phyloP scores from a whole-genome alignment of 1,139 yeast genomes.

The Kurtzmaniella quercitrusa region DNA sequence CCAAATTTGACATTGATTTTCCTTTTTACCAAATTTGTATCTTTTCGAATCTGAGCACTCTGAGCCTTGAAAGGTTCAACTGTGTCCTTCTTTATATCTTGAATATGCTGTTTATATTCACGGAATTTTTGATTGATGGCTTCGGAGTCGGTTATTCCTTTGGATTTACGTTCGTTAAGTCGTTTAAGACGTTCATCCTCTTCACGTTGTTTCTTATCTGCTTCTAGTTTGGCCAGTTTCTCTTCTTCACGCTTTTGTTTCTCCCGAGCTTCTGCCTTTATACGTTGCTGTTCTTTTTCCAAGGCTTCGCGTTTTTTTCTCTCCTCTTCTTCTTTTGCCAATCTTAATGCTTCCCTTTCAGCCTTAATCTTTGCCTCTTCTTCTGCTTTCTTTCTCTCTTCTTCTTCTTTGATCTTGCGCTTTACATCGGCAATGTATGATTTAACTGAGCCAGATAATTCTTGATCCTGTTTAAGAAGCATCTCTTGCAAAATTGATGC shows the following conservation, averaged over 20 bases:
- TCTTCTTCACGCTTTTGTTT: constrained; percentile 11
- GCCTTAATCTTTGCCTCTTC: constrained; percentile 7
- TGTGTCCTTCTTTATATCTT: constrained; percentile 55
- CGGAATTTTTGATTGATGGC: constrained; percentile 45
- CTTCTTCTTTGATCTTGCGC: constrained; percentile 8
- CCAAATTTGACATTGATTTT: constrained; percentile 87
- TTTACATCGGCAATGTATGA: background rate
- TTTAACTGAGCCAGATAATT: background rate
- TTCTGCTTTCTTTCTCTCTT: constrained; percentile 11
- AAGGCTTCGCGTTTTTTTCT: constrained; percentile 8
- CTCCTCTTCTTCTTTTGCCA: constrained; percentile 13
- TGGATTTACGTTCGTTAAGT: constrained; percentile 7
- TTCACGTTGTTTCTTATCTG: constrained; percentile 10
- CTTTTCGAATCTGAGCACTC: constrained; percentile 36
- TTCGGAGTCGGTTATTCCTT: constrained; percentile 29
- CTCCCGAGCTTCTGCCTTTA: constrained; percentile 9
- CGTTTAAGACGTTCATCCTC: constrained; percentile 11
- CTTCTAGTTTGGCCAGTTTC: constrained; percentile 8
- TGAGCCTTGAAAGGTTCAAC: constrained; percentile 44
- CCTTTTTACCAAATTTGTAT: constrained; percentile 49
- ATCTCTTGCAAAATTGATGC: background rate
- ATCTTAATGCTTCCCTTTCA: constrained; percentile 8
- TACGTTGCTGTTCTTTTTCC: constrained; percentile 7
- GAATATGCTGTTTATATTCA: constrained; percentile 53
- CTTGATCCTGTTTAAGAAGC: constrained; percentile 12